Evolutionary conservation across 805 yeast genomes (phyloP), one percentile per base, ranked within the genome.

Genomic region (Zygoascus tannicola): DNA sequence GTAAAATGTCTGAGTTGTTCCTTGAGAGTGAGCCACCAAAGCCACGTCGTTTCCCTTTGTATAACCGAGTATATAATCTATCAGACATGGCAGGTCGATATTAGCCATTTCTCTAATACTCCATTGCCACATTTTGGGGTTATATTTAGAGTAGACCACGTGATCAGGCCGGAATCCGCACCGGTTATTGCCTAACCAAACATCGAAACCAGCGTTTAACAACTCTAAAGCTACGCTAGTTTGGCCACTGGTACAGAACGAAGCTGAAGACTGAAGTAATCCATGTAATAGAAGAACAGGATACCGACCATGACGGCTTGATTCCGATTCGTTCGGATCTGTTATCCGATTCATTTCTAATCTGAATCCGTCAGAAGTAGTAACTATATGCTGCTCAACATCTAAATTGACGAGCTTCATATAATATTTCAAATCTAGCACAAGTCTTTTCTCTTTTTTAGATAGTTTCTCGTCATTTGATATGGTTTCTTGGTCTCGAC

Each of bases 121-220:
- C 98, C 98, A 90, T 52, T 83, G 79, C 98, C 98, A 90, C 77
- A 82, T 83, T 41, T 67, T 55, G 1, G 69, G 68, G 52, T 74
- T 72, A 44, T 55, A 52, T 3, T 64, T 49, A 10, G 39, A 12
- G 49, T 67, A 70, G 45, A 61, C 61, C 47, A 68, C 61, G 65
- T 88, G 95, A 41, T 70, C 65, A 0, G 94, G 84, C 33, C 74
- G 68, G 57, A 88, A 83, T 4, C 95, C 94, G 51, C 95, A 81
- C 49, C 98, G 65, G 57, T 87, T 88, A 56, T 87, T 85, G 1
- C 95, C 96, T 44, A 87, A 59, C 96, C 96, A 87, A 5, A 87
- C 86, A 53, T 87, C 96, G 55, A 71, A 85, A 0, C 92, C 88
- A 21, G 67, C 61, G 26, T 67, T 64, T 40, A 69, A 69, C 56